Evolutionary conservation across 176 grass and related monocot genomes (phyloP), one percentile per base, ranked within the genome.

Genomic region (Alopecurus myosuroides): DNA sequence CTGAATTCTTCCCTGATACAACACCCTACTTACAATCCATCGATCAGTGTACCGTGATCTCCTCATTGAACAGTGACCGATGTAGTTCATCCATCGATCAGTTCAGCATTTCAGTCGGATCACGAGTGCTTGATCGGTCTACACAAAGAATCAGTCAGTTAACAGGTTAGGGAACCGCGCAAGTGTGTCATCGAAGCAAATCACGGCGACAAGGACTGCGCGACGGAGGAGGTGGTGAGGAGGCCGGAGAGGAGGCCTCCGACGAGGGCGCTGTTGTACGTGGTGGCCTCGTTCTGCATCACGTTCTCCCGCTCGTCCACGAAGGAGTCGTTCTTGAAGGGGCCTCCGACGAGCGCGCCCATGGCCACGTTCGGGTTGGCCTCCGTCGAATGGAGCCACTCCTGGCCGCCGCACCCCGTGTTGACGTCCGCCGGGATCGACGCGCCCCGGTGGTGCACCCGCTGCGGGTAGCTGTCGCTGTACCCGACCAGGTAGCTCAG

Each of bases 401-500:
- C 7, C 60, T 92, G 82, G 25, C 92, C 94, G 31, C 68, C 49
- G 60, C 92, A 97, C 58, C 88, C 88, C 26, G 89, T 88, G 79
- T 85, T 29, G 40, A 56, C 80, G 60, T 87, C 83, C 0, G 77
- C 88, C 0, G 94, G 94, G 65, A 97, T 97, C 12, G 94, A 92
- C 60, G 94, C 94, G 25, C 92, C 92, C 25, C 92, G 86, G 77
- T 97, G 94, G 84, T 97, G 94, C 69, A 94, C 83, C 70, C 77
- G 84, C 76, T 81, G 73, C 5, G 94, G 92, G 64, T 90, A 97
- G 5, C 26, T 77, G 82, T 82, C 84, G n/a, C 92, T 88, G 15
- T 89, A 94, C 48, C 92, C 94, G 23, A 97, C 90, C 22, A 97
- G 85, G 83, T 97, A 97, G 78, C 94, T 97, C 60, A 94, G 53